Evolutionary conservation across 345 rosid genomes (phyloP).

Genomic region (Corchorus capsularis): DNA sequence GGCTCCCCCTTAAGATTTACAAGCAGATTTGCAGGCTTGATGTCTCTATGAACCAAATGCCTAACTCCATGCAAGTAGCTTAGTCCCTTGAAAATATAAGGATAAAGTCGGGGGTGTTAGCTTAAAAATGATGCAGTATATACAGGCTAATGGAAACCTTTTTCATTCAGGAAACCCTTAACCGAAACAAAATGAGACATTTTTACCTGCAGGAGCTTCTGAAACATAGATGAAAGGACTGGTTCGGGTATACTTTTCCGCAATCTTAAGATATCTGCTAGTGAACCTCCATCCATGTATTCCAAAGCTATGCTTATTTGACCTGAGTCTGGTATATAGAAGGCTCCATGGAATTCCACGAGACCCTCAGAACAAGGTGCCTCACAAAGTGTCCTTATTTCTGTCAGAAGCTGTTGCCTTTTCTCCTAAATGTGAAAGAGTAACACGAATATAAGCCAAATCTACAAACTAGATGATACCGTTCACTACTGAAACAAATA

Average conservation of each 20-base stretch:
- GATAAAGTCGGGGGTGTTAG: constrained; percentile 9
- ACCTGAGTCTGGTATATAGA: constrained; percentile 89
- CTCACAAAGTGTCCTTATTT: constrained; percentile 91
- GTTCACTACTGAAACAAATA: background rate
- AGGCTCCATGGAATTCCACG: constrained; percentile 95
- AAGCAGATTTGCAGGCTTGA: constrained; percentile 96
- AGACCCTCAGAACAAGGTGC: constrained; percentile 92
- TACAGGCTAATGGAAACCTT: background rate
- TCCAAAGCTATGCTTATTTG: constrained; percentile 97
- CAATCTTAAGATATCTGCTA: constrained; percentile 76
- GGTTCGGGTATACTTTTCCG: constrained; percentile 77
- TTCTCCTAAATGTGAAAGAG: constrained; percentile 62
- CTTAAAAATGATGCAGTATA: constrained; percentile 22
- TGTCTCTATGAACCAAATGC: constrained; percentile 95
- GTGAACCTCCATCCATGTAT: constrained; percentile 96
- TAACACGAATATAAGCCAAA: background rate
- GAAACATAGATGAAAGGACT: constrained; percentile 83
- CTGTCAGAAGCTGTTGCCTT: constrained; percentile 90
- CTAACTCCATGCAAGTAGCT: constrained; percentile 88
- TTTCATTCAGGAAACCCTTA: constrained; percentile 16
- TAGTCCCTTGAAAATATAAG: constrained; percentile 56
- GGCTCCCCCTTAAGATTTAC: constrained; percentile 94
- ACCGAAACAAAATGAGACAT: constrained; percentile 12
- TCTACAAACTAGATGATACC: background rate
- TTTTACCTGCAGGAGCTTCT: constrained; percentile 77